Percentiles rank a stretch among this genome's conserved stretches.
These are phyloP conservation scores for Rhododendron kiyosumense DNA, from an alignment of 148 eudicot genomes.

Conservation along the genomic window DNA sequence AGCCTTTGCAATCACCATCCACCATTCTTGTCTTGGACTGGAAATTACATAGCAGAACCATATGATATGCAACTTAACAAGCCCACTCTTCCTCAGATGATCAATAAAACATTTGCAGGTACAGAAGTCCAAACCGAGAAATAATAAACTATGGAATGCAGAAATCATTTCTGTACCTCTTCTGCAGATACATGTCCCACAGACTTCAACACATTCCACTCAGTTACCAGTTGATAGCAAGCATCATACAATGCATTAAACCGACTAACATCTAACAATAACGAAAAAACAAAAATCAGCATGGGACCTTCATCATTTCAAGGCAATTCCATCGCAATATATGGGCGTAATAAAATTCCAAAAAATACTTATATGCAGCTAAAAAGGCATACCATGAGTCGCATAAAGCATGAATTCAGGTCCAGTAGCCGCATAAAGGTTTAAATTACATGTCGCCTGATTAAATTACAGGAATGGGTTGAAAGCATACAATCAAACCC, in stretches of 20 bases:
- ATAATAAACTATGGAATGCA: neutral
- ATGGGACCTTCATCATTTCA: neutral
- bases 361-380: neutral
- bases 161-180: conserved; percentile 34
- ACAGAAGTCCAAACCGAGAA: neutral
- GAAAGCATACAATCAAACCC: neutral
- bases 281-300: neutral
- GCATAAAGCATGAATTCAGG: neutral
- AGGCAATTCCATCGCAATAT: neutral
- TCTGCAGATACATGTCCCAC: conserved; percentile 24
- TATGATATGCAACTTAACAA: conserved; percentile 3
- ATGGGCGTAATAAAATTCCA: neutral
- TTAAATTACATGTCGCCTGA: neutral
- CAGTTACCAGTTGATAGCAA: conserved; percentile 46
- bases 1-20: conserved; percentile 37
- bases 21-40: conserved; percentile 39
- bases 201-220: conserved; percentile 50
- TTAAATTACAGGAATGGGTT: neutral
- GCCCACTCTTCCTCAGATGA: neutral
- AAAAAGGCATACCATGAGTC: neutral
- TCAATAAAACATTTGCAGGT: neutral
- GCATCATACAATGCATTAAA: conserved; percentile 32
- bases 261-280: conserved; percentile 24
- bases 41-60: conserved; percentile 7
- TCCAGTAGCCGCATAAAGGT: neutral